These are phyloP conservation scores for Cardiospermum halicacabum DNA, from an alignment of 345 rosid species.

Conservation along the genomic window DNA sequence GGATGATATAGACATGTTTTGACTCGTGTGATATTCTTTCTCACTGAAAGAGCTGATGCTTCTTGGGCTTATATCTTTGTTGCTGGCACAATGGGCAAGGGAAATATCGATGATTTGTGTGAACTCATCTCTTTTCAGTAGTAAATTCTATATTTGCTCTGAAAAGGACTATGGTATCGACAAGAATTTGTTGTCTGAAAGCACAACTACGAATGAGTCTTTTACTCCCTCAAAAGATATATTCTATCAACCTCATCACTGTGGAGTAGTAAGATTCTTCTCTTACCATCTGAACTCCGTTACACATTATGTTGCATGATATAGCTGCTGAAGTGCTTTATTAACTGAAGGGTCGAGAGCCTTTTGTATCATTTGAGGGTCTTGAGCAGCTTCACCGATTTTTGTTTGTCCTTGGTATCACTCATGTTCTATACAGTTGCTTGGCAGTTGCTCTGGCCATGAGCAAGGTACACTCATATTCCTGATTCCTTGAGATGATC, in stretches of 20 bases:
- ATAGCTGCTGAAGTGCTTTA: constrained; percentile 2
- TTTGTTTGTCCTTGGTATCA: constrained; percentile 81
- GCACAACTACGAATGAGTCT: constrained; percentile 37
- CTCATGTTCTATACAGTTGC: constrained; percentile 86
- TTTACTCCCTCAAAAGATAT: constrained; percentile 50
- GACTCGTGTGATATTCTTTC: constrained; percentile 19
- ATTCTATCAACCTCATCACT: constrained; percentile 44
- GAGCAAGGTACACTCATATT: constrained; percentile 66
- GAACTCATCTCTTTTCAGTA: constrained; percentile 77
- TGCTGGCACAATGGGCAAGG: constrained; percentile 87
- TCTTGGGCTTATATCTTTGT: constrained; percentile 86
- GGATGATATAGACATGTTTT: background rate
- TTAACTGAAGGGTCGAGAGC: constrained; percentile 71
- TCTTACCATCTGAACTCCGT: background rate
- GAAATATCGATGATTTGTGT: constrained; percentile 91
- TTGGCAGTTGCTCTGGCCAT: constrained; percentile 85
- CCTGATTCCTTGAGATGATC: background rate
- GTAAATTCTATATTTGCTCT: constrained; percentile 78
- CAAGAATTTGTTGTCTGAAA: constrained; percentile 34
- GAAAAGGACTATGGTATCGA: constrained; percentile 48
- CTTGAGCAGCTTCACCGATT: constrained; percentile 90
- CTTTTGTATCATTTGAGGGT: constrained; percentile 80
- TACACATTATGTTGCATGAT: background rate
- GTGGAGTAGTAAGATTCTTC: constrained; percentile 57
- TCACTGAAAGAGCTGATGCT: constrained; percentile 80